Conservation (phyloP, 2,329 filamentous ascomycete species). For the Hypomyces perniciosus region DNA sequence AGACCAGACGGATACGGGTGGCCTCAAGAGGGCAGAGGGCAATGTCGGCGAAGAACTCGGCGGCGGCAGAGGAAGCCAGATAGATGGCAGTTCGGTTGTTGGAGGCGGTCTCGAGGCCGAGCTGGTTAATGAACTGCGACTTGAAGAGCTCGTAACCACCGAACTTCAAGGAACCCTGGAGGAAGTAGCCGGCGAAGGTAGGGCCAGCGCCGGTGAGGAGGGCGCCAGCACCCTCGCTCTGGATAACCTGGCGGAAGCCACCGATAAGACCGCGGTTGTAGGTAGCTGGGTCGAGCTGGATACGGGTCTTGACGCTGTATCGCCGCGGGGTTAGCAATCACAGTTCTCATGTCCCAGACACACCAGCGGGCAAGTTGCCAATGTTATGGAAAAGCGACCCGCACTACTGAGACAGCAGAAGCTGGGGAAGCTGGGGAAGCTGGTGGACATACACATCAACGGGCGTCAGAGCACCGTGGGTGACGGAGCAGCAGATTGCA, state of each 20-base stretch:
- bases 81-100: slow-evolving; percentile 79
- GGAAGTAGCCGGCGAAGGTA: slow-evolving; percentile 86
- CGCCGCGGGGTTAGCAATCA: background rate
- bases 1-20: slow-evolving; percentile 89
- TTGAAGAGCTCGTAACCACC: slow-evolving; percentile 97
- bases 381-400: too few relatives aligned
- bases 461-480: slow-evolving; percentile 92
- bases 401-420: background rate
- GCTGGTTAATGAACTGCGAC: slow-evolving; percentile 74
- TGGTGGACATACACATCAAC: slow-evolving; percentile 88
- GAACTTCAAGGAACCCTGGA: slow-evolving; percentile 90
- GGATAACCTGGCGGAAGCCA: slow-evolving; percentile 79
- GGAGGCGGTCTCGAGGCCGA: slow-evolving; percentile 71
- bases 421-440: background rate
- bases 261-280: slow-evolving; percentile 86
- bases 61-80: slow-evolving; percentile 60
- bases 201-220: slow-evolving; percentile 81
- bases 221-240: slow-evolving; percentile 78
- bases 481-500: slow-evolving; percentile 96
- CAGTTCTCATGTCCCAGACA: too few relatives aligned
- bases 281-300: slow-evolving; percentile 83
- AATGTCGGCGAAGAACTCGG: slow-evolving; percentile 69
- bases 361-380: too few relatives aligned
- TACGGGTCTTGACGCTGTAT: slow-evolving; percentile 84
- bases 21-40: slow-evolving; percentile 88